Evolutionary conservation across 257 asterid genomes (phyloP).

Genomic region (Vinca minor): DNA sequence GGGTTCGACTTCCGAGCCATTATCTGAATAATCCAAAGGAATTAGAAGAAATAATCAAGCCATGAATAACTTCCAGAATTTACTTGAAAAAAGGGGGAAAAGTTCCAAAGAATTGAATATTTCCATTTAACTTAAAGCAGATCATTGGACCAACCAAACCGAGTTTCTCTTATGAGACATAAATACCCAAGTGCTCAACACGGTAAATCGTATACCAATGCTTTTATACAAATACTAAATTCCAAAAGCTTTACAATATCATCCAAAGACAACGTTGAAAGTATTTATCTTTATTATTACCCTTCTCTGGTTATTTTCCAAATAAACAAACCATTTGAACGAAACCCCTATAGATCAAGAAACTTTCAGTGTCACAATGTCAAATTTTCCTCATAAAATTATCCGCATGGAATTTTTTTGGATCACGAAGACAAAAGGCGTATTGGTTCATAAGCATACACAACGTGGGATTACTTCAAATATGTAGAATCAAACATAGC

Average conservation of each 20-base stretch:
- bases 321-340: background rate
- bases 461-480: background rate
- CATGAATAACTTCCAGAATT: background rate
- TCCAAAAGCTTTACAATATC: background rate
- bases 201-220: background rate
- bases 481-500: no score
- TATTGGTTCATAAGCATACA: no score
- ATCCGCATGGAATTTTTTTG: background rate
- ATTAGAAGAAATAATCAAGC: constrained; percentile 4
- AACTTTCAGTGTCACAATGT: no score
- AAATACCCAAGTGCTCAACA: background rate
- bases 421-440: constrained; percentile 1
- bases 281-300: background rate
- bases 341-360: no score
- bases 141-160: background rate
- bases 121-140: background rate
- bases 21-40: constrained; percentile 41
- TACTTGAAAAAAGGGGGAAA: background rate
- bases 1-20: constrained; percentile 77
- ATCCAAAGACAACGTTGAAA: background rate
- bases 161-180: background rate
- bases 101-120: background rate
- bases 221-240: background rate
- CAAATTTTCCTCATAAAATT: background rate
- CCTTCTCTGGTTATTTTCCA: background rate